phyloP scores from a whole-genome alignment of 352 stramenopile species.

The Globisporangium barbulae region DNA sequence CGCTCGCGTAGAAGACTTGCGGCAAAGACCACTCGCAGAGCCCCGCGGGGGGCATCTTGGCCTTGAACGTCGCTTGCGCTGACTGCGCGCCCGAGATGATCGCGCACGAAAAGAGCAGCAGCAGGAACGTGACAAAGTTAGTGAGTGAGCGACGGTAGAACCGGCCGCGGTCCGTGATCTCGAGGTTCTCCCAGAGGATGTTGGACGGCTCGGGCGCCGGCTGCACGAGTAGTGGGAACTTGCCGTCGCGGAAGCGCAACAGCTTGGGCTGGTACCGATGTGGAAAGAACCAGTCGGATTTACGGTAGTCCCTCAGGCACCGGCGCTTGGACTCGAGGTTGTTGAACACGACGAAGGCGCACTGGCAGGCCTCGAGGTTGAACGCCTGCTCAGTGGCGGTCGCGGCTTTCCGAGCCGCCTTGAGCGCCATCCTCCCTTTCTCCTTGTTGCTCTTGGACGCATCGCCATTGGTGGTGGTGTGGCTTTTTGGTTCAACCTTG shows the following conservation, averaged over 20 bases:
- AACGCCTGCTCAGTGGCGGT: constrained; percentile 38
- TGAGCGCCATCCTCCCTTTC: constrained; percentile 5
- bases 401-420: constrained; percentile 23
- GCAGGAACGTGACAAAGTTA: constrained; percentile 66
- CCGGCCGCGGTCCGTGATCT: constrained; percentile 56
- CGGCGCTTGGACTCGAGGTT: constrained; percentile 73
- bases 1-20: constrained; percentile 57
- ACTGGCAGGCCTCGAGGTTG: constrained; percentile 61
- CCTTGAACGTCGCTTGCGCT: constrained; percentile 63
- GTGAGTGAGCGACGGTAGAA: constrained; percentile 65
- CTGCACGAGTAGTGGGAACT: constrained; percentile 42
- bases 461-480: not conserved
- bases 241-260: constrained; percentile 56
- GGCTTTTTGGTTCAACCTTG: not conserved
- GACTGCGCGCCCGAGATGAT: constrained; percentile 82
- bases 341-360: constrained; percentile 88
- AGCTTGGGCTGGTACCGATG: constrained; percentile 47
- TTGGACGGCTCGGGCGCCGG: constrained; percentile 77
- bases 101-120: constrained; percentile 61
- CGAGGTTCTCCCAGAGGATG: constrained; percentile 87
- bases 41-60: constrained; percentile 51
- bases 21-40: constrained; percentile 58
- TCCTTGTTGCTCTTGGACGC: not conserved
- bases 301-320: constrained; percentile 77
- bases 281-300: constrained; percentile 38